These are phyloP conservation scores for Blastocystis hominis DNA, from an alignment of 352 stramenopile genomes.

Conservation along the genomic window DNA sequence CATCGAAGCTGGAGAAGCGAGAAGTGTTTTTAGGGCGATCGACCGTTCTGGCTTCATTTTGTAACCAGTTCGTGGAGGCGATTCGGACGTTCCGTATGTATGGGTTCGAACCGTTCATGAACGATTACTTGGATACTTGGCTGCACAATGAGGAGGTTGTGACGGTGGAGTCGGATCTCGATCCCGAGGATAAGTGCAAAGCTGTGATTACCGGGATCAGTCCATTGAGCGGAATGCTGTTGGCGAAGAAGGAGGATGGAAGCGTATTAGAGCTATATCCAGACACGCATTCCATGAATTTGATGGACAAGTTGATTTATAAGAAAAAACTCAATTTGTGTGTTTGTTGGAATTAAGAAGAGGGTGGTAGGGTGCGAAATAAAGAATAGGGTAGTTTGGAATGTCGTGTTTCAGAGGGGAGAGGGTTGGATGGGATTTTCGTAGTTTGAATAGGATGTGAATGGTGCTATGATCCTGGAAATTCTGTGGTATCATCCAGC, in stretches of 20 bases:
- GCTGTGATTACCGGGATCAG: conserved; percentile 70
- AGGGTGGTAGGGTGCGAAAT: no score
- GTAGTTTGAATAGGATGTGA: no score
- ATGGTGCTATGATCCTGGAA: no score
- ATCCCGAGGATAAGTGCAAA: conserved; percentile 62
- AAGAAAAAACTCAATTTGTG: conserved; percentile 12
- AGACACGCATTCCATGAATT: conserved; percentile 78
- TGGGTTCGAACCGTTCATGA: conserved; percentile 74
- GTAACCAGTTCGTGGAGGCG: conserved; percentile 76
- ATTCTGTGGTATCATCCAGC: no score
- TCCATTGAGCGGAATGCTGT: conserved; percentile 70
- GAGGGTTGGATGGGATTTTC: no score
- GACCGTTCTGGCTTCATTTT: conserved; percentile 71
- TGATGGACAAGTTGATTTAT: conserved; percentile 63
- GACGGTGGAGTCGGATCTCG: conserved; percentile 68
- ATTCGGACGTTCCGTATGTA: conserved; percentile 71
- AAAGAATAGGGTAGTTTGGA: no score
- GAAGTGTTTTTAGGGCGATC: conserved; percentile 61
- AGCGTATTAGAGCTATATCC: conserved; percentile 74
- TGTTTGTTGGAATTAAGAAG: no score
- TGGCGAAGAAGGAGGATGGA: conserved; percentile 64
- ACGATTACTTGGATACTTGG: conserved; percentile 73
- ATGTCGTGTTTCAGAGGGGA: no score
- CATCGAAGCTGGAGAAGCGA: conserved; percentile 72
- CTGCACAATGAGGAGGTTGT: conserved; percentile 74